These are phyloP conservation scores for Ichthyophthirius multifiliis DNA, from an alignment of 169 alveolate species.

Conservation along the genomic window DNA sequence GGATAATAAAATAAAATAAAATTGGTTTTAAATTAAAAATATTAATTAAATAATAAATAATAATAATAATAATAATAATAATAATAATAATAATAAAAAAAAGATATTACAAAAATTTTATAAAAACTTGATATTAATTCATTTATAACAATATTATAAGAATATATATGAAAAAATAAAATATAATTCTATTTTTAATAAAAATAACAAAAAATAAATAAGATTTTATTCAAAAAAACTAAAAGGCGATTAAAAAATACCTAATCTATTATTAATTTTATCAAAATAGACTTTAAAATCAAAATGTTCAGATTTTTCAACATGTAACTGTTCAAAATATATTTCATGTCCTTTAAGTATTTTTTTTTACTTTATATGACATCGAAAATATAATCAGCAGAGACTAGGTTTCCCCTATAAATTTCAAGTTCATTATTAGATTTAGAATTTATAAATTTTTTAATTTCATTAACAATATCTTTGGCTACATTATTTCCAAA, in stretches of 20 bases:
- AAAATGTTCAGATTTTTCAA: background rate
- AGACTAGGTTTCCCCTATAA: background rate
- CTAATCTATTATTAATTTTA: background rate
- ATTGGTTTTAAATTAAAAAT: no score
- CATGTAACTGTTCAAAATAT: background rate
- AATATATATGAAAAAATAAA: no score
- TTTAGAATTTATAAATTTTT: background rate
- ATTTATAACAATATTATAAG: no score
- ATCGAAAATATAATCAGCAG: constrained; percentile 17
- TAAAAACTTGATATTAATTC: no score
- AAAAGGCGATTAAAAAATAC: background rate
- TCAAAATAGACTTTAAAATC: background rate
- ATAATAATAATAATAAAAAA: no score
- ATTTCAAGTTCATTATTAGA: background rate
- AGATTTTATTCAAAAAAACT: no score
- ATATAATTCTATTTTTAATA: no score
- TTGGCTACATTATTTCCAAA: background rate
- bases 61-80: no score
- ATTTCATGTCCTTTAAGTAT: constrained; percentile 2
- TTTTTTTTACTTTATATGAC: background rate
- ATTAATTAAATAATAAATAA: no score
- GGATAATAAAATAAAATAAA: no score
- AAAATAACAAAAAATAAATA: no score
- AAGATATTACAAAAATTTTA: no score
- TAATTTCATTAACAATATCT: background rate